Base-by-base conservation (phyloP, 163 green algal species). In the Dunaliella salina region DNA sequence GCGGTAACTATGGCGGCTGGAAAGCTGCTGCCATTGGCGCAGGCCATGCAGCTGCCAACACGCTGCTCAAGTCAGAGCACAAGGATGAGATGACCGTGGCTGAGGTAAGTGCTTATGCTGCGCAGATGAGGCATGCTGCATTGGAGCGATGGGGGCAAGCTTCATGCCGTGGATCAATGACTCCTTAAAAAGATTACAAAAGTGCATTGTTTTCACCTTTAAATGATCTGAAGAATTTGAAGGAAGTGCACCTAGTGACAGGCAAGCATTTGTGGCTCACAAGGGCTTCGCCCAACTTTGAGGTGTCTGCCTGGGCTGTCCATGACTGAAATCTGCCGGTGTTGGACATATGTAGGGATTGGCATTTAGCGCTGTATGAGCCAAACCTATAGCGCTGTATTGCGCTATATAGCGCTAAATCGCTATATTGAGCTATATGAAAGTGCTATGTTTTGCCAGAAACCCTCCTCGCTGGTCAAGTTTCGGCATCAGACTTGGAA, bases 1-100 rank as follows among this genome's bases (percentile, higher is more conserved):
- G 89, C 67, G 97, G 97, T 72, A 99, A 99, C 92, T 99, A 98
- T 82, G 94, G 95, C 57, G 97, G 97, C 35, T 99, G 97, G 97
- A 98, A 99, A 91, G 97, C 97, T 3, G 96, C 96, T 13, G 95
- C 96, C 45, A 98, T 99, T 63, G 97, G 97, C 72, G 96, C 93
- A 33, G 98, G 98, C 86, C 92, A 98, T 88, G 93, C 97, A 85
- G 95, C 94, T 0, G 97, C 97, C 13, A 93, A 96, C 50, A 98
- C 97, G 88, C 93, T 99, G 84, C 93, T 99, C 85, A 98, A 99
- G 92, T 93, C 95, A 79, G 95, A 99, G 80, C 99, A 97, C 92
- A 96, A 96, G 86, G 96, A 98, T 34, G 78, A 72, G 4, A 83
- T 87, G 57, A 81, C 83, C 22, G 30, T 85, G 34, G 84, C 84